Evolutionary conservation across 495 filamentous ascomycete species (phyloP), one percentile per base, ranked within the genome.

Genomic region (Hyaloscypha hepaticicola): DNA sequence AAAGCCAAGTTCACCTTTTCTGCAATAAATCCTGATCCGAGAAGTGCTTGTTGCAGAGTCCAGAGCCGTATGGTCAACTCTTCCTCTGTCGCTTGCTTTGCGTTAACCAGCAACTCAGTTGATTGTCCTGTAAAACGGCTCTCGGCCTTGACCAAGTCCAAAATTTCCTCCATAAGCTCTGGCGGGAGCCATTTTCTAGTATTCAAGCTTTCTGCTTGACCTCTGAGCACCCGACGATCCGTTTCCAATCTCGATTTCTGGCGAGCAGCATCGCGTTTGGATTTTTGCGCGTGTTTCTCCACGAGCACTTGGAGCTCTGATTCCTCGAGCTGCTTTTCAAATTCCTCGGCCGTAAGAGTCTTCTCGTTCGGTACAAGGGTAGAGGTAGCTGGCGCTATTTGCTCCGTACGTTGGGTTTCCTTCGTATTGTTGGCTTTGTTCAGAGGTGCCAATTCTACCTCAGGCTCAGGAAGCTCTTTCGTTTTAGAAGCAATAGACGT

Each of bases 401-500:
- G 24, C 27, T 66, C 67, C 31, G 29, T 55, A 61, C 48, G 60
- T 21, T 60, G 28, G 5, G 28, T 25, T 6, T 64, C 55, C 22
- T 25, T 3, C 24, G 14, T 49, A 24, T 60, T 48, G 4, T 49
- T 55, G 3, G 57, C 27, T 21, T 65, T 49, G n/a, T 53, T 60
- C 16, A 48, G 8, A 14, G 41, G 52, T n/a, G 66, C 60, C 2
- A 60, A 73, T 55, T 73, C 53, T 1, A 61, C 72, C 61, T 74
- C 55, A 57, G 73, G 64, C 65, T 82, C 78, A 87, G 90, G 87
- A 56, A 90, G 68, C 34, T 74, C 68, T 67, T 82, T 80, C 3
- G 80, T 72, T 75, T 96, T 97, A 8, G 90, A 94, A 45, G 92
- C 89, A 56, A 91, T 81, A 14, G 94, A 97, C 16, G 90, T 93